A percentile compares a stretch with the other conserved stretches of the same genome.
Evolutionary conservation across 495 filamentous ascomycete genomes (phyloP).

Genomic region (Aspergillus hancockii): DNA sequence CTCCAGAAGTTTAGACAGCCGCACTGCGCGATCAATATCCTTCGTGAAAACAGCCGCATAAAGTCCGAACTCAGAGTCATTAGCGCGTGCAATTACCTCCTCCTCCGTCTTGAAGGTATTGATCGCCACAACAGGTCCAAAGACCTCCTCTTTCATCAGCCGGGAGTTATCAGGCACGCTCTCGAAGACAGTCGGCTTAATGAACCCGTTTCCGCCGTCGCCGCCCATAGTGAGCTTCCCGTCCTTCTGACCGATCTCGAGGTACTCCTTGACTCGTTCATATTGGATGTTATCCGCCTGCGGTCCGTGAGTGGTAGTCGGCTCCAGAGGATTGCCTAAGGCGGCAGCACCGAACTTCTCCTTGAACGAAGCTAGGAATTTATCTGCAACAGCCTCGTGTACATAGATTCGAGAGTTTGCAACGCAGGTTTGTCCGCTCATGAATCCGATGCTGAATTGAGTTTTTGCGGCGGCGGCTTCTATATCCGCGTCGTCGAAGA

Average conservation of each 20-base stretch:
- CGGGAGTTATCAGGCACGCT: conserved; percentile 62
- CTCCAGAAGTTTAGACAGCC: conserved; percentile 34
- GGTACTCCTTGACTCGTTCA: conserved; percentile 73
- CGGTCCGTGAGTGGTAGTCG: conserved; percentile 74
- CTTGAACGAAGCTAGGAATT: conserved; percentile 72
- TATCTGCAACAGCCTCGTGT: conserved; percentile 75
- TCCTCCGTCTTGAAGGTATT: conserved; percentile 77
- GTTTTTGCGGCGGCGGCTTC: conserved; percentile 81
- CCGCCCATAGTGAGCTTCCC: conserved; percentile 73
- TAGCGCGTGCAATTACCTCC: conserved; percentile 77
- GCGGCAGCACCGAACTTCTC: conserved; percentile 64
- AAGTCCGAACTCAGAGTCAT: conserved; percentile 81
- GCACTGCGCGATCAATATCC: conserved; percentile 59
- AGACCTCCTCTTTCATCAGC: conserved; percentile 72
- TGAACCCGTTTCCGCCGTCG: conserved; percentile 61
- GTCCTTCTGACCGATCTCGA: conserved; percentile 73
- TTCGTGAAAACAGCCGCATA: conserved; percentile 80
- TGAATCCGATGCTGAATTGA: conserved; percentile 66
- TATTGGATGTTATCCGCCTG: conserved; percentile 84
- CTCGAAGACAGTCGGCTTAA: conserved; percentile 72
- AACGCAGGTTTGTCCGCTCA: conserved; percentile 89
- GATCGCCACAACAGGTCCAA: conserved; percentile 86
- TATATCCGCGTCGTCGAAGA: conserved; percentile 89
- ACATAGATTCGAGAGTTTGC: conserved; percentile 87
- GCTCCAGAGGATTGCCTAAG: conserved; percentile 74